phyloP scores from a whole-genome alignment of 805 yeast species.

The Candida silvatica region DNA sequence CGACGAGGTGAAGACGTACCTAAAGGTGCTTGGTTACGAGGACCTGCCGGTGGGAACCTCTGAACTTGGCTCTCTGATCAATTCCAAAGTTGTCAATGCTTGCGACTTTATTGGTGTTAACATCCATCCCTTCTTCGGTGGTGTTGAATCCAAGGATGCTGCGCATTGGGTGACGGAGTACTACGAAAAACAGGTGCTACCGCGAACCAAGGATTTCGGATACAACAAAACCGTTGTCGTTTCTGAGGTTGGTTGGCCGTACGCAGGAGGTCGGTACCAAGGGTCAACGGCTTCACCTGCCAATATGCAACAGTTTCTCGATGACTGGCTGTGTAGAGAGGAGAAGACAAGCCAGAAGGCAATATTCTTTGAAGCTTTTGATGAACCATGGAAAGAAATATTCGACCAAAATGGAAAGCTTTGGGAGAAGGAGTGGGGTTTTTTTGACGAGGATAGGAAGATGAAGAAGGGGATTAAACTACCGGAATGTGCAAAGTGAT shows the following conservation, averaged over 20 bases:
- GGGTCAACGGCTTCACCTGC: constrained; percentile 37
- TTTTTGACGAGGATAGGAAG: constrained; percentile 41
- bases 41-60: constrained; percentile 54
- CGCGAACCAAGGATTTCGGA: constrained; percentile 22
- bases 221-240: constrained; percentile 29
- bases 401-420: constrained; percentile 37
- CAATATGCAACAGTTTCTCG: constrained; percentile 38
- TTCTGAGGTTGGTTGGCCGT: constrained; percentile 72
- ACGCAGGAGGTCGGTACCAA: constrained; percentile 41
- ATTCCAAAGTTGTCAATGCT: constrained; percentile 27
- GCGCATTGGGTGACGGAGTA: constrained; percentile 46
- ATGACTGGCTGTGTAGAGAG: constrained; percentile 42
- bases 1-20: constrained; percentile 29
- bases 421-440: constrained; percentile 73
- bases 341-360: constrained; percentile 32
- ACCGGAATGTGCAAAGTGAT: constrained; percentile 27
- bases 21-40: constrained; percentile 24
- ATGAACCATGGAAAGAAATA: constrained; percentile 60
- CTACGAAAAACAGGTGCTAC: constrained; percentile 33
- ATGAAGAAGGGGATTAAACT: constrained; percentile 33
- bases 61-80: constrained; percentile 44
- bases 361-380: constrained; percentile 64
- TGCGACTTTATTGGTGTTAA: constrained; percentile 58
- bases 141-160: constrained; percentile 38
- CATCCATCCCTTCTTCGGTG: constrained; percentile 63